phyloP scores from a whole-genome alignment of 2,329 filamentous ascomycete species.

The Cladosporium austrohemisphaericum region DNA sequence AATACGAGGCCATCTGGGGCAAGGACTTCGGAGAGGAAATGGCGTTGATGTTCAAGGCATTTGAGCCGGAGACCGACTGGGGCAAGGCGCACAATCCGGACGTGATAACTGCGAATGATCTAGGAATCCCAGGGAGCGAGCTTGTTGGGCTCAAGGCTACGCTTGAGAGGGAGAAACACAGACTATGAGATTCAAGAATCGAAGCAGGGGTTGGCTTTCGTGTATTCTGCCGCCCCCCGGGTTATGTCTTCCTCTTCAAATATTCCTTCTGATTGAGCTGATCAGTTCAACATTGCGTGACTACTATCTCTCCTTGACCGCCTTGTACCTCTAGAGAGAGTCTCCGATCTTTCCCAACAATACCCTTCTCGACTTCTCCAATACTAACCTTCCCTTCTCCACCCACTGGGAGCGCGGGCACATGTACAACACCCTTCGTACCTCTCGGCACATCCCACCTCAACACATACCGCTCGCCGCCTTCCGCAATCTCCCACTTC shows the following conservation, averaged over 20 bases:
- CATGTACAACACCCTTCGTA: slow-evolving; percentile 30
- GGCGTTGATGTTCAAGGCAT: slow-evolving; percentile 15
- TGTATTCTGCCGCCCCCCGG: background rate
- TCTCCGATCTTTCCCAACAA: background rate
- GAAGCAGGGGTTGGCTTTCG: background rate
- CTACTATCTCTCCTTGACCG: background rate
- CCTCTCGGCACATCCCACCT: slow-evolving; percentile 30
- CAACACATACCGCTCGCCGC: slow-evolving; percentile 19
- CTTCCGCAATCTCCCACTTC: slow-evolving; percentile 30
- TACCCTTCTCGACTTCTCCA: background rate
- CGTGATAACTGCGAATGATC: slow-evolving; percentile 15
- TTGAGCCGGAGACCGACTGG: slow-evolving; percentile 17
- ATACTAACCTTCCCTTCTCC: background rate
- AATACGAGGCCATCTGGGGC: slow-evolving; percentile 17
- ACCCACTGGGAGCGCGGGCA: slow-evolving; percentile 22
- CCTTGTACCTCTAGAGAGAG: background rate
- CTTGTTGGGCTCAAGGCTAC: slow-evolving; percentile 16
- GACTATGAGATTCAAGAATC: background rate
- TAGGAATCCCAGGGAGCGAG: slow-evolving; percentile 11
- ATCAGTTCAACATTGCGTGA: too few relatives aligned
- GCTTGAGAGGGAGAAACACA: slow-evolving; percentile 16
- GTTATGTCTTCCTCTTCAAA: too few relatives aligned
- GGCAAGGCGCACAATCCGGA: slow-evolving; percentile 3
- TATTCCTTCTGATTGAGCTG: too few relatives aligned
- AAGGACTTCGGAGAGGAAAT: slow-evolving; percentile 16